These are phyloP conservation scores for Berberis vulgaris DNA, from an alignment of 164 flowering plant species.

Conservation along the genomic window DNA sequence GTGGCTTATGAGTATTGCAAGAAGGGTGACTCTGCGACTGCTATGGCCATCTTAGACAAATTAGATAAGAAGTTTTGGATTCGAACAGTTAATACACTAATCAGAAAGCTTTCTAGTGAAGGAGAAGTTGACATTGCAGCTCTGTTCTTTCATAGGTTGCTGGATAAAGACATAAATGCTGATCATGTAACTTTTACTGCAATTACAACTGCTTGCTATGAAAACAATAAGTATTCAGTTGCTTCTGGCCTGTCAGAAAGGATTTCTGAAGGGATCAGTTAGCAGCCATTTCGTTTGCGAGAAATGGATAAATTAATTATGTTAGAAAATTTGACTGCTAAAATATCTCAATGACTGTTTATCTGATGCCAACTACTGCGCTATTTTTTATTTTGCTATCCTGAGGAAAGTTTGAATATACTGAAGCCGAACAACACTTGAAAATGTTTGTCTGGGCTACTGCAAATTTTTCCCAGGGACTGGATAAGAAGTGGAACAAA, in stretches of 20 bases:
- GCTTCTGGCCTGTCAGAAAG: slow-evolving; percentile 56
- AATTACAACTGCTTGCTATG: slow-evolving; percentile 68
- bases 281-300: slow-evolving; percentile 1
- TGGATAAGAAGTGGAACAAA: too few relatives aligned
- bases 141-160: slow-evolving; percentile 45
- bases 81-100: slow-evolving; percentile 54
- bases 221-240: slow-evolving; percentile 53
- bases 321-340: background rate
- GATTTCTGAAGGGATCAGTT: slow-evolving; percentile 37
- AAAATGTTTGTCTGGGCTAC: too few relatives aligned
- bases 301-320: background rate
- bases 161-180: slow-evolving; percentile 43
- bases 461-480: too few relatives aligned
- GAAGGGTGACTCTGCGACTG: slow-evolving; percentile 42
- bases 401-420: too few relatives aligned
- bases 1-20: slow-evolving; percentile 78
- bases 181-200: slow-evolving; percentile 58
- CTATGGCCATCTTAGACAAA: slow-evolving; percentile 51
- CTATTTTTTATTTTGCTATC: too few relatives aligned
- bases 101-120: slow-evolving; percentile 82
- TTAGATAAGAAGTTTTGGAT: slow-evolving; percentile 67
- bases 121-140: slow-evolving; percentile 66
- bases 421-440: too few relatives aligned
- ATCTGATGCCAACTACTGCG: too few relatives aligned
- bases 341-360: too few relatives aligned